Conservation (phyloP, 2,329 filamentous ascomycete genomes). For the Fusarium sp. region DNA sequence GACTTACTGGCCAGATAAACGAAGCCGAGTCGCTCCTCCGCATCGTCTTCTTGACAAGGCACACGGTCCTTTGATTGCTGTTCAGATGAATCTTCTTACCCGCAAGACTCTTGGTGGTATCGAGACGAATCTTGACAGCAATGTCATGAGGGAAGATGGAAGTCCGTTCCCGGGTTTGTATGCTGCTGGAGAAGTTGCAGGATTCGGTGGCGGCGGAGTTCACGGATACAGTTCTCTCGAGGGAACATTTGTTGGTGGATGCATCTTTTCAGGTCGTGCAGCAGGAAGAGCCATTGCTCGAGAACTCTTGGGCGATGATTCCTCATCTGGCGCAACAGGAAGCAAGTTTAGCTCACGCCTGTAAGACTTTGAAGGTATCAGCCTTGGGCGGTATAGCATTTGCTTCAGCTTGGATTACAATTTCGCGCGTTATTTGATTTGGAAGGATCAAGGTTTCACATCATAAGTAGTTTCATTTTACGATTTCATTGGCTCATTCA, state of each 20-base stretch:
- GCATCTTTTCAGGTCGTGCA: constrained; percentile 71
- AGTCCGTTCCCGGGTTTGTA: constrained; percentile 66
- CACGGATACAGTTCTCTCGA: constrained; percentile 73
- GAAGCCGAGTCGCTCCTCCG: constrained; percentile 64
- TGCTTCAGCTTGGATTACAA: not conserved
- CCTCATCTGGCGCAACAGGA: not conserved
- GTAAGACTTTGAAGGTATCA: not conserved
- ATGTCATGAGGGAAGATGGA: constrained; percentile 65
- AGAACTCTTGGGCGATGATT: constrained; percentile 50
- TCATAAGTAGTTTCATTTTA: not conserved
- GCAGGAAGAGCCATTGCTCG: constrained; percentile 67
- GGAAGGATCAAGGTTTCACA: not conserved
- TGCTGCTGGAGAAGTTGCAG: constrained; percentile 70
- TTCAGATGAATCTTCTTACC: constrained; percentile 70
- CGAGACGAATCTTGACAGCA: constrained; percentile 69
- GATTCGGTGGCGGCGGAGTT: constrained; percentile 72
- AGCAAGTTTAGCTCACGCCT: constrained; percentile 14
- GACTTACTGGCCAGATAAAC: constrained; percentile 66
- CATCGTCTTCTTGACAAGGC: constrained; percentile 66
- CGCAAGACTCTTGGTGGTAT: constrained; percentile 72
- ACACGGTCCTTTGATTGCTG: constrained; percentile 71
- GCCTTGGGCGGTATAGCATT: not conserved
- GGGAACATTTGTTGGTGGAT: constrained; percentile 72
- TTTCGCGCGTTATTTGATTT: not conserved
- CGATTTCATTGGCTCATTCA: not conserved